phyloP scores from a whole-genome alignment of 2,329 filamentous ascomycete species.

The Macrophomina tecta region DNA sequence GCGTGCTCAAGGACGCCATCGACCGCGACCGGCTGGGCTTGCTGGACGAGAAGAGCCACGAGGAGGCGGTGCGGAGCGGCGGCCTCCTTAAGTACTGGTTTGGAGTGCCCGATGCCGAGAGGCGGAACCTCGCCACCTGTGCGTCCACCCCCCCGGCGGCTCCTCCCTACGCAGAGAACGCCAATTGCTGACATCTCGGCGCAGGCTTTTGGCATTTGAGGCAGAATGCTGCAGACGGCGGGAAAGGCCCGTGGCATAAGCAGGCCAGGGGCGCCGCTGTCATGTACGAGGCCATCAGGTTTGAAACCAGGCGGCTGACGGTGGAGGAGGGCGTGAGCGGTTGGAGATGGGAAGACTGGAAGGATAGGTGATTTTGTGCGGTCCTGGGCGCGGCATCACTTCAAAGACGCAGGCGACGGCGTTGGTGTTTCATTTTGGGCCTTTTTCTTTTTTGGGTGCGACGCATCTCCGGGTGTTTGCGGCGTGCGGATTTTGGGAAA shows the following conservation, averaged over 20 bases:
- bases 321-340: conserved; percentile 68
- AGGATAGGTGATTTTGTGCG: conserved; percentile 4
- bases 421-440: no score
- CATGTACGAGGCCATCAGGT: conserved; percentile 52
- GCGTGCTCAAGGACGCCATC: conserved; percentile 69
- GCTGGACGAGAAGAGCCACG: conserved; percentile 79
- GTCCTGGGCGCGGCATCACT: not conserved
- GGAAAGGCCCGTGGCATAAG: conserved; percentile 62
- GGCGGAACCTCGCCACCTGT: conserved; percentile 80
- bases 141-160: conserved; percentile 36
- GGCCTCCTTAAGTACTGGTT: conserved; percentile 96
- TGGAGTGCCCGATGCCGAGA: conserved; percentile 70
- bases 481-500: not conserved
- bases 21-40: conserved; percentile 71
- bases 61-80: conserved; percentile 78
- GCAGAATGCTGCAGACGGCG: conserved; percentile 66
- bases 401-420: no score
- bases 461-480: not conserved
- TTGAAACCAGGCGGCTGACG: conserved; percentile 57
- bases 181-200: not conserved
- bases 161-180: no score
- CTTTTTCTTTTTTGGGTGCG: no score
- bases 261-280: conserved; percentile 57
- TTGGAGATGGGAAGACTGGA: conserved; percentile 58
- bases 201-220: conserved; percentile 68